Conservation (phyloP, 805 yeast species). For the Starmerella geochares region DNA sequence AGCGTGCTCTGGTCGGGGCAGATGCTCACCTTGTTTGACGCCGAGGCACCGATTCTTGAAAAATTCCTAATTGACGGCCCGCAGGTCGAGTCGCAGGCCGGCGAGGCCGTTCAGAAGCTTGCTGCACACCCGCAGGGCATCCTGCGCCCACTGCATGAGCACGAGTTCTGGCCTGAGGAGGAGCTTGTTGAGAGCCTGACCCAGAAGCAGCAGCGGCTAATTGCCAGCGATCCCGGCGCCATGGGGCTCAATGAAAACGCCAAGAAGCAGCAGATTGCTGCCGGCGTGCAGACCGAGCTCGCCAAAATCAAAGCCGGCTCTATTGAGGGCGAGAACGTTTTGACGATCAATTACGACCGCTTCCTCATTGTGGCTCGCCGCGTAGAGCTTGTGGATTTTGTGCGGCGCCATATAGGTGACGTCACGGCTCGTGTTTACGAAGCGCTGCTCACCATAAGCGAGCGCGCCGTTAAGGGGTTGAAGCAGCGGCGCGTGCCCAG, state of each 20-base stretch:
- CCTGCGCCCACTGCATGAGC: not conserved
- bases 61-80: slow-evolving; percentile 63
- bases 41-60: slow-evolving; percentile 51
- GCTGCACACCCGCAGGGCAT: slow-evolving; percentile 1
- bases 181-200: slow-evolving; percentile 23
- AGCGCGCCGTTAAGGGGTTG: slow-evolving; percentile 29
- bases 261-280: slow-evolving; percentile 26
- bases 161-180: slow-evolving; percentile 30
- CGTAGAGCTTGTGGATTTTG: slow-evolving; percentile 50
- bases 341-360: slow-evolving; percentile 55
- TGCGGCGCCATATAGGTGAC: slow-evolving; percentile 58
- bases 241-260: slow-evolving; percentile 52
- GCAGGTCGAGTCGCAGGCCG: slow-evolving; percentile 42
- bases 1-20: slow-evolving; percentile 67
- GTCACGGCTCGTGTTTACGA: slow-evolving; percentile 56
- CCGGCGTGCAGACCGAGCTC: slow-evolving; percentile 16
- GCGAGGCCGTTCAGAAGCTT: not conserved
- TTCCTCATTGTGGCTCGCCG: slow-evolving; percentile 60
- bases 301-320: slow-evolving; percentile 7
- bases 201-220: slow-evolving; percentile 14
- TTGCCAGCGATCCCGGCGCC: slow-evolving; percentile 46
- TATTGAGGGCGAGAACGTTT: slow-evolving; percentile 15
- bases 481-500: slow-evolving; percentile 28
- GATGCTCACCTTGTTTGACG: slow-evolving; percentile 39
- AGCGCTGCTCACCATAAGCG: slow-evolving; percentile 47